Evolutionary conservation across 805 yeast species (phyloP).

Genomic region (Candida coquimbonensis): DNA sequence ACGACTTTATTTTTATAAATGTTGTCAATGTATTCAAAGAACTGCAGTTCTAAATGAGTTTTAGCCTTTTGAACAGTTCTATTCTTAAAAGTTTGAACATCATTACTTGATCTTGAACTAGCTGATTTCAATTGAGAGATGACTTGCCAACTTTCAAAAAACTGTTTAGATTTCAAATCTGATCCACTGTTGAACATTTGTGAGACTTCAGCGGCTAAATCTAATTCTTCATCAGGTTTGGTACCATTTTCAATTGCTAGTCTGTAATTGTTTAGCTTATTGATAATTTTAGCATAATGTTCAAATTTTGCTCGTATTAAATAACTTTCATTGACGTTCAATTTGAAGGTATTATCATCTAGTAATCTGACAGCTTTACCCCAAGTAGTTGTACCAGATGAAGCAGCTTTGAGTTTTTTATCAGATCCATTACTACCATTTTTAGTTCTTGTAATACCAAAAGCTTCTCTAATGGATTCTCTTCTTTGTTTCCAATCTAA

Average conservation of each 20-base stretch:
- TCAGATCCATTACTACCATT: constrained; percentile 8
- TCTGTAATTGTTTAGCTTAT: constrained; percentile 64
- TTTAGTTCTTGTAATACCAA: constrained; percentile 47
- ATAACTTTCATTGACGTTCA: constrained; percentile 37
- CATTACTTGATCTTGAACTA: constrained; percentile 13
- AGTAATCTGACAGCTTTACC: constrained; percentile 24
- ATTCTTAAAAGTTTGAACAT: constrained; percentile 18
- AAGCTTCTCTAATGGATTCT: constrained; percentile 62
- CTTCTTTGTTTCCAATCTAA: constrained; percentile 82
- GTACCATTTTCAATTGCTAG: constrained; percentile 29
- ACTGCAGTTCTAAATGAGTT: constrained; percentile 65
- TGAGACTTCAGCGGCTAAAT: constrained; percentile 53
- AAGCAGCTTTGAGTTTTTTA: constrained; percentile 9
- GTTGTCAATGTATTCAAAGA: constrained; percentile 64
- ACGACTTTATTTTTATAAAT: constrained; percentile 48
- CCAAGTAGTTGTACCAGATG: constrained; percentile 19
- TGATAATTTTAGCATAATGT: constrained; percentile 63
- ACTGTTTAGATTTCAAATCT: constrained; percentile 61
- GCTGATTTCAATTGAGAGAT: constrained; percentile 34
- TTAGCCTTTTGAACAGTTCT: constrained; percentile 50
- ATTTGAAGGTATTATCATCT: constrained; percentile 27
- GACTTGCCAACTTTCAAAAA: constrained; percentile 70
- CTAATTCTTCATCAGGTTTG: constrained; percentile 32
- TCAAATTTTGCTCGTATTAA: constrained; percentile 53
- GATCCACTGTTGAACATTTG: constrained; percentile 50